Evolutionary conservation across 2,329 filamentous ascomycete species (phyloP).

Genomic region (Talaromyces sp.): DNA sequence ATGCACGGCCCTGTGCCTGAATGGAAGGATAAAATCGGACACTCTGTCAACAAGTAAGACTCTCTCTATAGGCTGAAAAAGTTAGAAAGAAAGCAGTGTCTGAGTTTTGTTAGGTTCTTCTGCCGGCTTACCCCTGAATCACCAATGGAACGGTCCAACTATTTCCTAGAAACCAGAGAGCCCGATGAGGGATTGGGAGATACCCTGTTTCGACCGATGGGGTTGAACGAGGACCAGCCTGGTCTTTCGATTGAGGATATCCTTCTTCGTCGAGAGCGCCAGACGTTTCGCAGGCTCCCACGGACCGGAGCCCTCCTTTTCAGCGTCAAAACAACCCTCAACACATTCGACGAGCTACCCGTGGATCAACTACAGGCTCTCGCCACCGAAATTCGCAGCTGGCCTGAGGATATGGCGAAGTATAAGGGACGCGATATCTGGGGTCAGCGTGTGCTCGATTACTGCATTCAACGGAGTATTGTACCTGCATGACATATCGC

Average conservation of each 20-base stretch:
- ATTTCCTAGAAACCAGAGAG: constrained; percentile 47
- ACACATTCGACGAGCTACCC: constrained; percentile 37
- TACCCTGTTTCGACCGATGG: constrained; percentile 43
- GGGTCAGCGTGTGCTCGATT: constrained; percentile 37
- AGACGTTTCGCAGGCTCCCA: constrained; percentile 46
- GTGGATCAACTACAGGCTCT: constrained; percentile 39
- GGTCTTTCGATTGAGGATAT: constrained; percentile 38
- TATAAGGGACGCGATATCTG: constrained; percentile 45
- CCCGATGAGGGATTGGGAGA: constrained; percentile 34
- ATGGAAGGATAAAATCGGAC: constrained; percentile 46
- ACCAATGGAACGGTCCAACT: constrained; percentile 47
- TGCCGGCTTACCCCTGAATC: constrained; percentile 39
- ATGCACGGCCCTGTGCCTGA: constrained; percentile 45
- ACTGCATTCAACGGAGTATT: constrained; percentile 26
- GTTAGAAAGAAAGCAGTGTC: neutral
- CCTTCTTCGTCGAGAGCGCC: constrained; percentile 46
- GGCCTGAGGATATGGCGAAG: constrained; percentile 41
- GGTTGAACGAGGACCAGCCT: constrained; percentile 34
- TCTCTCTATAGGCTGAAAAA: neutral
- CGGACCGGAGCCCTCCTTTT: constrained; percentile 45
- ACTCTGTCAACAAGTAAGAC: constrained; percentile 40
- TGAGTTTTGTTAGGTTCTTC: constrained; percentile 37
- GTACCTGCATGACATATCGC: neutral
- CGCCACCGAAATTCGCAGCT: constrained; percentile 41
- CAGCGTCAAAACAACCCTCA: constrained; percentile 46